These are phyloP conservation scores for Blepharisma japonicum DNA, from an alignment of 73 alveolate species.

Conservation along the genomic window DNA sequence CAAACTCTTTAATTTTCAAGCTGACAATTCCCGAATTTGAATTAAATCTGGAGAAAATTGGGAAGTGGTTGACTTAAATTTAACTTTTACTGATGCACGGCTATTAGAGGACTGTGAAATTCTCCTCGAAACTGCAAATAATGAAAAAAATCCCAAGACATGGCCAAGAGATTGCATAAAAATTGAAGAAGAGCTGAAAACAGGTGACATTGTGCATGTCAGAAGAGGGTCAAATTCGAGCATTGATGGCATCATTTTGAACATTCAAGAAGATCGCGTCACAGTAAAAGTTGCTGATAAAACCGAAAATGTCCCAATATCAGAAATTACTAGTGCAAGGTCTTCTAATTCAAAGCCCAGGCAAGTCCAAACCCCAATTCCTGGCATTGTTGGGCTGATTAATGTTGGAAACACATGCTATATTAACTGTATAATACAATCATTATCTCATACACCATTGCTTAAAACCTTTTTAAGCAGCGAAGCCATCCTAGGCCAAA, in stretches of 20 bases:
- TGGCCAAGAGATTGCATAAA: slow-evolving; percentile 7
- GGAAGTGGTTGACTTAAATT: background rate
- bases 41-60: background rate
- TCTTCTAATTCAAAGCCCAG: background rate
- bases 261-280: too few relatives aligned
- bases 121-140: background rate
- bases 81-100: background rate
- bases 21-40: background rate
- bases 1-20: background rate
- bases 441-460: slow-evolving; percentile 67
- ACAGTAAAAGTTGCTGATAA: too few relatives aligned
- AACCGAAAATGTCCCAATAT: background rate
- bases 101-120: background rate
- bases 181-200: too few relatives aligned
- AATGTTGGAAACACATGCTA: slow-evolving; percentile 84
- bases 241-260: too few relatives aligned
- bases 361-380: background rate
- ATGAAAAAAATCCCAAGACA: background rate
- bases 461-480: slow-evolving; percentile 38
- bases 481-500: background rate
- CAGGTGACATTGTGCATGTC: too few relatives aligned
- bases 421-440: slow-evolving; percentile 63
- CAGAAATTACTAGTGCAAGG: slow-evolving; percentile 10
- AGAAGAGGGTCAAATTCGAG: too few relatives aligned
- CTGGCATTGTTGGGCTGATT: slow-evolving; percentile 51